A percentile compares a stretch with the other conserved stretches of the same genome.
These are phyloP conservation scores for Liriodendron chinense DNA, from an alignment of 164 flowering plant genomes.

Conservation along the genomic window DNA sequence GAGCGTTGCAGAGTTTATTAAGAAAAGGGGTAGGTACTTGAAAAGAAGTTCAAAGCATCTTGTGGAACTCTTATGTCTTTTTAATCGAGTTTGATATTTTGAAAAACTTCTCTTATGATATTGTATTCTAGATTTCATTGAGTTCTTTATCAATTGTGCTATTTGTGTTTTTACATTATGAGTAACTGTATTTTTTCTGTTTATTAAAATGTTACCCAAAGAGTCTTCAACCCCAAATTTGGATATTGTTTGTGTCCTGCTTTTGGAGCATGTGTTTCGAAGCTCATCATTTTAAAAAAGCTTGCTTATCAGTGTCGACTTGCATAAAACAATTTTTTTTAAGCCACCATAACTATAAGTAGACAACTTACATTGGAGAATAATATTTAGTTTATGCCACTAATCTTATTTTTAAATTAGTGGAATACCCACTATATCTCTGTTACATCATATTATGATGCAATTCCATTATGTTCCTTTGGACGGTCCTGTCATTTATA, in stretches of 20 bases:
- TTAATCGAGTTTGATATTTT: neutral
- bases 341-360: too few species aligned
- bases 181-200: neutral
- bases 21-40: constrained; percentile 59
- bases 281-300: too few species aligned
- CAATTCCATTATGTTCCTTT: too few species aligned
- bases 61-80: neutral
- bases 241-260: neutral
- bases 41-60: neutral
- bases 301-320: too few species aligned
- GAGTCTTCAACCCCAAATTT: neutral
- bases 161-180: neutral
- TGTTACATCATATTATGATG: too few species aligned
- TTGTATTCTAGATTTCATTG: neutral
- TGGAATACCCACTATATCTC: too few species aligned
- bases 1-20: constrained; percentile 62
- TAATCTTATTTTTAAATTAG: too few species aligned
- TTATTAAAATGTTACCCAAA: neutral
- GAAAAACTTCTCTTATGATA: neutral
- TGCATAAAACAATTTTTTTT: too few species aligned
- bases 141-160: neutral
- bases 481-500: too few species aligned
- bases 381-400: too few species aligned
- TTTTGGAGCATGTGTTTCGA: too few species aligned
- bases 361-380: too few species aligned